Conservation (phyloP, 352 stramenopile species). For the Pythium pyrilobum region DNA sequence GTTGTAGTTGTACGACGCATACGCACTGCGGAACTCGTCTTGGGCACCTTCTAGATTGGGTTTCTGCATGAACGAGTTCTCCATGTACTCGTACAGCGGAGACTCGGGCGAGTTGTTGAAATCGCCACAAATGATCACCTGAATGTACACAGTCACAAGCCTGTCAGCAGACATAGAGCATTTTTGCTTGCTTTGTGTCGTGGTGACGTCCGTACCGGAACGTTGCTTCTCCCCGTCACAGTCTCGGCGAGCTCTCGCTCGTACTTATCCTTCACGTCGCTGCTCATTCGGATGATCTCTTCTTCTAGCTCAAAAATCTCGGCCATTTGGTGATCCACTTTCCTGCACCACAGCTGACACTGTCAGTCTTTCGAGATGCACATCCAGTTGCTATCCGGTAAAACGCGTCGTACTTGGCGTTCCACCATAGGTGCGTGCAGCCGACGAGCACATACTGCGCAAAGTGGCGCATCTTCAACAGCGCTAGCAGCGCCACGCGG, state of each 20-base stretch:
- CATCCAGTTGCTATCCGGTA: too few species aligned
- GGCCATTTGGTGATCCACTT: constrained; percentile 85
- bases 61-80: constrained; percentile 83
- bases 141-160: neutral
- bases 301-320: constrained; percentile 81
- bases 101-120: constrained; percentile 88
- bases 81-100: constrained; percentile 85
- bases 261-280: constrained; percentile 80
- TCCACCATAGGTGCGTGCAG: constrained; percentile 86
- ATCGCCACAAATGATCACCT: constrained; percentile 80
- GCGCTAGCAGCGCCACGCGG: constrained; percentile 74
- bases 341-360: constrained; percentile 42
- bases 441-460: constrained; percentile 76
- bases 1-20: constrained; percentile 61
- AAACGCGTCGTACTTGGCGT: constrained; percentile 55
- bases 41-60: constrained; percentile 66
- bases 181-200: too few species aligned
- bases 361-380: too few species aligned
- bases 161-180: neutral
- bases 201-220: constrained; percentile 39
- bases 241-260: constrained; percentile 49
- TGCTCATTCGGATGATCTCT: constrained; percentile 77
- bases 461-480: constrained; percentile 82
- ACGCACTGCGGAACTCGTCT: constrained; percentile 70
- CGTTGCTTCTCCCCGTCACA: constrained; percentile 37